Base-by-base conservation (phyloP, 805 yeast species). In the Lipomyces sp. region DNA sequence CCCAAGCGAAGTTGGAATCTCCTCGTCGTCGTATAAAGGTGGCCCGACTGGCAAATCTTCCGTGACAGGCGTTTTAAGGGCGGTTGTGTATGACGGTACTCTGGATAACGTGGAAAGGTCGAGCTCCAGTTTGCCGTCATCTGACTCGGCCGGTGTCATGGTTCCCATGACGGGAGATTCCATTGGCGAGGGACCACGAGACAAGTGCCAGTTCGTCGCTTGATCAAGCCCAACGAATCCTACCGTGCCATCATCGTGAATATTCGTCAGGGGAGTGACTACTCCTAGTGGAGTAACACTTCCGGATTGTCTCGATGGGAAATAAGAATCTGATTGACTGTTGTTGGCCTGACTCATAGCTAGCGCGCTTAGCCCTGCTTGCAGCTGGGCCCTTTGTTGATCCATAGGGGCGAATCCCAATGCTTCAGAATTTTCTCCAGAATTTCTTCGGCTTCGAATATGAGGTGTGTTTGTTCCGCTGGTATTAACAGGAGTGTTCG, bases 31-130 rank as follows among this genome's bases (percentile, higher is more conserved):
- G 53, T 68, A 68, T 7, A 67, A 60, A 1, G 71, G 71, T 39
- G 63, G 54, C 34, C 64, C 60, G 13, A 45, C 7, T 33, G 55
- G 62, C 29, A 56, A 54, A 18, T 63, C 67, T 15, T 68, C 71
- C 3, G 53, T 53, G 30, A 68, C 29, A 18, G 71, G 71, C 2
- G 70, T 63, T 72, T 84, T 85, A 76, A 92, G 77, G 0, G 98
- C 98, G 39, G 90, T 87, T 6, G 83, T 84, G 77, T 94, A 94
- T 0, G 97, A 87, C 0, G 98, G 98, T 5, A 94, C 97, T 59
- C 86, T 80, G 29, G 89, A 86, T 69, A 91, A 71, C 1, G 80
- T 77, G 4, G 76, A 75, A 2, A 81, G 67, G 65, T 84, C 83
- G 81, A 83, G 80, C 35, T 79, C 83, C 13, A 74, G 73, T 5